Evolutionary conservation across 2,329 filamentous ascomycete genomes (phyloP), one percentile per base, ranked within the genome.

Genomic region (Coniochaeta hoffmannii): DNA sequence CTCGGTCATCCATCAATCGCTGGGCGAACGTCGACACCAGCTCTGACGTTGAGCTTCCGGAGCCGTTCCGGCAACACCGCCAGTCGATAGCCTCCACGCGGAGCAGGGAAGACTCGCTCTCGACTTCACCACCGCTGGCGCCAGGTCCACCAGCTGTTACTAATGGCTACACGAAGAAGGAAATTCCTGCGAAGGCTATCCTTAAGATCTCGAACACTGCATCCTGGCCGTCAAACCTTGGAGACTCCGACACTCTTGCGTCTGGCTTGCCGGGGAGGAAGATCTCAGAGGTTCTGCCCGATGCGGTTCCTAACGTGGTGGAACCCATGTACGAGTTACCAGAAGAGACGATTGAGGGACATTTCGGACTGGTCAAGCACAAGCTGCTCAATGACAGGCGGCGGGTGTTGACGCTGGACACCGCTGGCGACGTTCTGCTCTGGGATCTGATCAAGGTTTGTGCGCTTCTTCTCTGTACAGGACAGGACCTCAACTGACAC

Each of bases 291-390:
- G 70, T 83, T 17, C 64, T 80, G 19, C 71, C 78, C 7, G 74
- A 77, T 30, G 67, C 76, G 46, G 76, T 78, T 44, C 65, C 72
- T 64, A 74, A 72, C 15, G 63, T 76, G 2, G 76, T 79, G 12
- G 74, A 87, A 54, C 88, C 89, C 1, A 79, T 90, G 53, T 81
- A 88, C 63, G 76, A 83, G 53, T 69, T 86, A 54, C 87, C 88
- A 1, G 83, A 86, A 60, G 89, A 93, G 68, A 90, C 88, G 0
- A 94, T 99, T 50, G 91, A 97, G 71, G 94, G 94, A 1, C 92
- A 97, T 65, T 93, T 96, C 71, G 94, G 94, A 10, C 74, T 99
- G 54, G 90, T 97, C 58, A 99, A 97, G 71, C 89, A 97, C 69
- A 86, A 88, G 64, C 80, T 97, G 62, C 77, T 99, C 58, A 97